phyloP scores from a whole-genome alignment of 257 asterid species.

The Solanum dulcamara region DNA sequence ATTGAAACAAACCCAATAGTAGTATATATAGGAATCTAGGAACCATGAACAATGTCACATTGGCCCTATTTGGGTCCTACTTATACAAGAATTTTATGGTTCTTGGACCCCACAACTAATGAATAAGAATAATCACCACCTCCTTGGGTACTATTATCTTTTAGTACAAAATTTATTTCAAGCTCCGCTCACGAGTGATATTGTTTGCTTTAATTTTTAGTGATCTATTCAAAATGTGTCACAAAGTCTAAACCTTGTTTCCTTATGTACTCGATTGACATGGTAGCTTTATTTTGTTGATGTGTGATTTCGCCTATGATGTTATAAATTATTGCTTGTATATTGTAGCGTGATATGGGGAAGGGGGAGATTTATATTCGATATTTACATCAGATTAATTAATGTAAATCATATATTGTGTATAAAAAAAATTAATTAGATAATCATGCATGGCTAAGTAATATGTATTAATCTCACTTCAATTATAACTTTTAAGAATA shows the following conservation, averaged over 20 bases:
- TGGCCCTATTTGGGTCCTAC: background rate
- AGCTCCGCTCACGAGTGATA: background rate
- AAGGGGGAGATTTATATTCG: background rate
- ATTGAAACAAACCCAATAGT: background rate
- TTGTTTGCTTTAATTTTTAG: background rate
- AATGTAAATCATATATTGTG: background rate
- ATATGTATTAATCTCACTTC: background rate
- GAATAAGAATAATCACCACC: background rate
- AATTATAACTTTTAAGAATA: background rate
- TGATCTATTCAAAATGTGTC: background rate
- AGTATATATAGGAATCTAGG: background rate
- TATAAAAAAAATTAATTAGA: background rate
- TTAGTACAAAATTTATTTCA: background rate
- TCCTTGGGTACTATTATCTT: background rate
- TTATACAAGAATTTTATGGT: background rate
- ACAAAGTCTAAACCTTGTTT: background rate
- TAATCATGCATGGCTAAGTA: background rate
- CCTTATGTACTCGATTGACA: background rate
- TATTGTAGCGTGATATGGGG: background rate
- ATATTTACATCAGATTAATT: too few species aligned
- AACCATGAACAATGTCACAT: background rate
- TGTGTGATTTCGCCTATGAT: background rate
- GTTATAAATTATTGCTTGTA: background rate
- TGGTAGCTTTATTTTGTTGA: background rate
- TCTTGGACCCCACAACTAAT: background rate